Percentiles rank a stretch among this genome's conserved stretches.
Conservation (phyloP, 306 rosid genomes). For the Trifolium fragiferum region DNA sequence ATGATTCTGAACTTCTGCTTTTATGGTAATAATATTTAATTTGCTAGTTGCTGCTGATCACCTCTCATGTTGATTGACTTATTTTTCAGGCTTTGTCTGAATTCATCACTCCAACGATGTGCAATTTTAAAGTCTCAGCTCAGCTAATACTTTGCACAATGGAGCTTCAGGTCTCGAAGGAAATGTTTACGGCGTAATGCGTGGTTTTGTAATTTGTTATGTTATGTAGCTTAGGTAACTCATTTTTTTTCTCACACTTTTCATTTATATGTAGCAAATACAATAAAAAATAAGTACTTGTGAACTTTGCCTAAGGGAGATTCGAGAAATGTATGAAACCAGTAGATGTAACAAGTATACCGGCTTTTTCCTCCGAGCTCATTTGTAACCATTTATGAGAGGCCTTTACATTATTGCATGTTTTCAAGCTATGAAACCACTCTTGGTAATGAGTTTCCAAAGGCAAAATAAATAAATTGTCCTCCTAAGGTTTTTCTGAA, state of each 20-base stretch:
- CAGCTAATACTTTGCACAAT: constrained; percentile 36
- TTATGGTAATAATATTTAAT: constrained; percentile 11
- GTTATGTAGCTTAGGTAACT: constrained; percentile 51
- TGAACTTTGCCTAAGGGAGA: constrained; percentile 23
- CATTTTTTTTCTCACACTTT: constrained; percentile 49
- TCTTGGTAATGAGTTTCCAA: not conserved
- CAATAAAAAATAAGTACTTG: constrained; percentile 30
- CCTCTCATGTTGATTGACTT: constrained; percentile 22
- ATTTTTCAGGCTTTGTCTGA: constrained; percentile 56
- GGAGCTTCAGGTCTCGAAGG: constrained; percentile 41
- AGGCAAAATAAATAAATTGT: not conserved
- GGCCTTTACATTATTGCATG: constrained; percentile 3
- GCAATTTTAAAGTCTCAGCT: constrained; percentile 38
- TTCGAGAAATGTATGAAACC: constrained; percentile 45
- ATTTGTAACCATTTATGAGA: not conserved
- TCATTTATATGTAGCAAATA: constrained; percentile 32
- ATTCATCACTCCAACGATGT: constrained; percentile 44
- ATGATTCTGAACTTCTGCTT: constrained; percentile 31
- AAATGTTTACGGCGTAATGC: constrained; percentile 35
- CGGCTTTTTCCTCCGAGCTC: constrained; percentile 22
- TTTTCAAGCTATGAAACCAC: constrained; percentile 10
- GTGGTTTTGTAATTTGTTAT: constrained; percentile 45
- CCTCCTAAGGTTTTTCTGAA: no score
- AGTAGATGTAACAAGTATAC: constrained; percentile 37
- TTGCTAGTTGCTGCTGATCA: constrained; percentile 12